Evolutionary conservation across 768 basidiomycete species (phyloP), one percentile per base, ranked within the genome.

Genomic region (Mycena olivaceomarginata): DNA sequence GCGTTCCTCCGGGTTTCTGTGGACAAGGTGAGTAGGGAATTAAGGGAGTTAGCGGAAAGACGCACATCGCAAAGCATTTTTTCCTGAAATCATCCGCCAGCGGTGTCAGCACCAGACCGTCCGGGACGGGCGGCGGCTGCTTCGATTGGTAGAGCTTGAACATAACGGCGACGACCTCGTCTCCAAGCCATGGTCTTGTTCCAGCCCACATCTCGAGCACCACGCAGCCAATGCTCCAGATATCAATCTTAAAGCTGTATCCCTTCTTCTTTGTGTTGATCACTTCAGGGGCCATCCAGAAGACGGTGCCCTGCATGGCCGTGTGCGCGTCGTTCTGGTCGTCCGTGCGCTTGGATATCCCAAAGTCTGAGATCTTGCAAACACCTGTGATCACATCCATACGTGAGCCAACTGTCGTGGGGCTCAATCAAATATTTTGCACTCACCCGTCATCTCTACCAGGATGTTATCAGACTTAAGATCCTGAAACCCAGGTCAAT

Each of bases 221-320:
- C n/a, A 99, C 96, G 87, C 98, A 99, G 2, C 98, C 98, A 6
- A 99, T 92, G 84, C 97, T 97, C 98, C 98, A 99, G 79, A 99
- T 98, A 83, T 99, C 98, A 66, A 98, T 94, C 87, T 99, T 99
- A 82, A 95, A 96, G 81, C 97, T 98, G 85, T 99, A 99, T 0
- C 97, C 97, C 80, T 95, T 94, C 84, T 94, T 93, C 84, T 95
- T 92, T 46, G 95, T 94, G 77, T 97, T 94, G 75, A 97, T 92
- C 70, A 98, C 96, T 87, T 97, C 98, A 0, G 98, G 98, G 12
- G 98, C 98, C 98, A 99, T 99, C 98, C 98, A 99, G 84, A 98
- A 99, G 46, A 99, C 95, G 22, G 98, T 98, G 37, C 98, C 98
- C 84, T 97, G 96, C 97, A 99, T 97, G 25, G 96, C 95, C 2